Conservation (phyloP, 2,329 filamentous ascomycete genomes). For the Sclerotinia spermophila region DNA sequence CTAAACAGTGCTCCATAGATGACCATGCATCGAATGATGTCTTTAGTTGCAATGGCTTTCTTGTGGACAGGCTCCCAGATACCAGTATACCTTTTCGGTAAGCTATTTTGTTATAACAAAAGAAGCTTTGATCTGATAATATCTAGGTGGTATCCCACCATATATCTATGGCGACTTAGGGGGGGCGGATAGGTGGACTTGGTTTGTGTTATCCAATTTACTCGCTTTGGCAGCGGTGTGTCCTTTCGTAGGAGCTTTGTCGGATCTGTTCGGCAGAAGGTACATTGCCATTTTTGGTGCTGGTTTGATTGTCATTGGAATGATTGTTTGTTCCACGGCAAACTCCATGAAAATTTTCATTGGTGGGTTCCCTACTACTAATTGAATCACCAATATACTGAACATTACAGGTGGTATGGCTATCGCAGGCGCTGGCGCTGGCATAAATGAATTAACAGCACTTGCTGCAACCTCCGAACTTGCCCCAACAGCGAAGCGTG, state of each 20-base stretch:
- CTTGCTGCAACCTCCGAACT: slow-evolving; percentile 66
- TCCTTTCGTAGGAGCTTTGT: slow-evolving; percentile 63
- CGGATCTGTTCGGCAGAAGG: slow-evolving; percentile 60
- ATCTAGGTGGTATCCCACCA: slow-evolving; percentile 45
- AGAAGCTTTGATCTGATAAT: slow-evolving; percentile 4
- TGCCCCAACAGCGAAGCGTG: slow-evolving; percentile 61
- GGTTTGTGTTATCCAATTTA: slow-evolving; percentile 46
- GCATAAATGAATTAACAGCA: slow-evolving; percentile 62
- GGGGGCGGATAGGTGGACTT: slow-evolving; percentile 43
- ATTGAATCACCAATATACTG: background rate
- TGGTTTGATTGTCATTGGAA: slow-evolving; percentile 52
- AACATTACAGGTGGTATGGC: slow-evolving; percentile 43
- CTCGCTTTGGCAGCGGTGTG: slow-evolving; percentile 55
- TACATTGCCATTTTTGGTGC: slow-evolving; percentile 55
- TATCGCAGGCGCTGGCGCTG: slow-evolving; percentile 61
- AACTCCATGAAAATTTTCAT: slow-evolving; percentile 59
- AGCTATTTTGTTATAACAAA: background rate
- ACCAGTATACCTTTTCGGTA: slow-evolving; percentile 52
- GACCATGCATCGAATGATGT: slow-evolving; percentile 57
- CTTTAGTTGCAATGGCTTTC: slow-evolving; percentile 55
- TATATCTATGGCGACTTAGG: slow-evolving; percentile 58
- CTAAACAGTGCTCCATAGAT: slow-evolving; percentile 48
- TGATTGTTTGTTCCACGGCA: slow-evolving; percentile 56
- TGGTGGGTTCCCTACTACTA: slow-evolving; percentile 39
- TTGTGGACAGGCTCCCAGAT: slow-evolving; percentile 60